Base-by-base conservation (phyloP, 2,329 filamentous ascomycete species). In the Nemania sp. region DNA sequence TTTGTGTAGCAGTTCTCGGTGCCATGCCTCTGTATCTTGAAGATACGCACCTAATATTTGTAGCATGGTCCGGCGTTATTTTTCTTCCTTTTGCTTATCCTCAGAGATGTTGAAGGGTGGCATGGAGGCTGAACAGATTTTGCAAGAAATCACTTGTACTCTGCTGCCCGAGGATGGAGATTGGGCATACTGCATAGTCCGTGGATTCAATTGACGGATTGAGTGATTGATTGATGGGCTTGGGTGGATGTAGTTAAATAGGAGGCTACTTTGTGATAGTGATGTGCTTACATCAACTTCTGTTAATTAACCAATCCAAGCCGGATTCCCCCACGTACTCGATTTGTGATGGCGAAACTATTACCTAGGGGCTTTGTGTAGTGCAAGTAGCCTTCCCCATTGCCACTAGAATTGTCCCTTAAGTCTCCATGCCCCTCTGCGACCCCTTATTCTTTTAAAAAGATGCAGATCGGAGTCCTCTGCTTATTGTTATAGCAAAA, bases 31-130 rank as follows among this genome's bases (percentile, higher is more conserved):
- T 57, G 56, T 56, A 55, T 58, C 51, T 51, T 22, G 24, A 57
- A 20, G 64, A 64, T 61, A 57, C 67, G 52, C 61, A 20, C 41
- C 20, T 67, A 69, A 64, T 67, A 60, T 47, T 49, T 64, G 45
- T 64, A 64, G 63, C 67, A 69, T 69, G 43, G 59, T 54, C 43
- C 55, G 64, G 67, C 64, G 67, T 66, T 66, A 11, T 45, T 60
- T 47, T 45, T 41, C 15, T 43, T 51, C 24, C 43, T 20, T n/a
- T 45, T 29, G 0, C 3, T 63, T 47, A 32, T 57, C 13, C 15
- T 60, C 20, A 8, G 45, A 52, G 51, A 56, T n/a, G 52, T 13
- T 43, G 55, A 49, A 65, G 61, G 47, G 43, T 6, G 45, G 20
- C 24, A 35, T 27, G 24, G 47, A 51, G 35, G 29, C 13, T 51